Evolutionary conservation across 805 yeast genomes (phyloP), one percentile per base, ranked within the genome.

Genomic region (Candida suzukii): DNA sequence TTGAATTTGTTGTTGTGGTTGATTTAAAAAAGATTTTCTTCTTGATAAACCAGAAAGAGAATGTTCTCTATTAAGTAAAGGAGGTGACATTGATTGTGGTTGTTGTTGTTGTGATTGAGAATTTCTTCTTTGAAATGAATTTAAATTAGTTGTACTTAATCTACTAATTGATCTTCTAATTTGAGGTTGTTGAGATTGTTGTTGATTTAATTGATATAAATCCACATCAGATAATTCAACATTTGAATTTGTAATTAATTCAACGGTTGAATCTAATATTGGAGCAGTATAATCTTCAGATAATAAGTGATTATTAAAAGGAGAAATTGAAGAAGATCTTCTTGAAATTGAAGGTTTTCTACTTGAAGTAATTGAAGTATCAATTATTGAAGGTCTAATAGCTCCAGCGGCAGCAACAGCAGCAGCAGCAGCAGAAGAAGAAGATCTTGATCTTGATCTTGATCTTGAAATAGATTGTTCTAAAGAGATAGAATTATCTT

Each of bases 251-350:
- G 80, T 74, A 34, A 79, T 69, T 29, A 84, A 66, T 45, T 82
- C 76, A 17, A 80, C 72, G 4, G 93, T 75, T 9, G 95, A 87
- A 52, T 86, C 95, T 50, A 87, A 66, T 7, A 86, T 86, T 0
- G 96, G 90, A 2, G 95, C 84, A 18, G 87, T 84, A 49, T 63
- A 75, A 59, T 88, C 84, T 58, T 86, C 85, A 51, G 61, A 69
- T 62, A 50, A 63, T 68, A 55, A 42, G 51, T 62, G 57, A 12
- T 32, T 21, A 7, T 8, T 3, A 14, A 20, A 19, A 7, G 22
- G n/a, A 14, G 6, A 7, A 13, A 20, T 20, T 17, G 31, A 14
- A 17, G 33, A n/a, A 12, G 18, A 4, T 35, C 26, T 34, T 18
- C 21, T 19, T 22, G 20, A 13, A 4, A 25, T 16, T 6, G 26